Evolutionary conservation across 2,329 filamentous ascomycete species (phyloP), one percentile per base, ranked within the genome.

Genomic region (Calonectria hongkongensis): DNA sequence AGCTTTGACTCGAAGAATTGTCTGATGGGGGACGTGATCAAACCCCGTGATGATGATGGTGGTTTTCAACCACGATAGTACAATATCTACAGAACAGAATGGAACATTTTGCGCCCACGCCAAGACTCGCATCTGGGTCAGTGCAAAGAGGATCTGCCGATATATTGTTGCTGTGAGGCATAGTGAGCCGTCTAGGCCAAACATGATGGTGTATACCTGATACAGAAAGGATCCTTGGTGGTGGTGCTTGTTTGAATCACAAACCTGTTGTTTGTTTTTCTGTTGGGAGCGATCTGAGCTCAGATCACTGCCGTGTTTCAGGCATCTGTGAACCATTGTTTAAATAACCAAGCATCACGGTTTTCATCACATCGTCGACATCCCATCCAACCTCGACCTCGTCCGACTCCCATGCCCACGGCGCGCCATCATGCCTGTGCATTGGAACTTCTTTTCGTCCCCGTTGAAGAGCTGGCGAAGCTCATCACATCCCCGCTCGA

Each of bases 261-360:
- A n/a, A 18, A 12, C 25, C 6, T 39, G 1, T 56, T 56, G 4
- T 36, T n/a, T 56, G 3, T 21, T 25, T 39, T 16, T 41, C 54
- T 41, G 12, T 41, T 58, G 33, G n/a, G 36, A 60, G 25, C 33
- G n/a, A 60, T 10, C 54, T 39, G 54, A 41, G 54, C 54, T 27
- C 54, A 8, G 54, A 36, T 60, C 33, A 41, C 16, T 60, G 21
- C 36, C 18, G 21, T 16, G 54, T 60, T 60, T 60, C 54, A 60
- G 21, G 12, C 21, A 9, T 16, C n/a, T 25, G 54, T 27, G 25
- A 27, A 41, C 54, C 25, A 60, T 25, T n/a, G 33, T n/a, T 60
- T 36, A 60, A 60, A 60, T 60, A 60, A 21, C 25, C 13, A 13
- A 60, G 6, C 21, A 28, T 27, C 36, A 33, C 36, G 10, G 27